A percentile compares a stretch with the other conserved stretches of the same genome.
Evolutionary conservation across 2,329 filamentous ascomycete genomes (phyloP).

Genomic region (Aspergillus bombycis): DNA sequence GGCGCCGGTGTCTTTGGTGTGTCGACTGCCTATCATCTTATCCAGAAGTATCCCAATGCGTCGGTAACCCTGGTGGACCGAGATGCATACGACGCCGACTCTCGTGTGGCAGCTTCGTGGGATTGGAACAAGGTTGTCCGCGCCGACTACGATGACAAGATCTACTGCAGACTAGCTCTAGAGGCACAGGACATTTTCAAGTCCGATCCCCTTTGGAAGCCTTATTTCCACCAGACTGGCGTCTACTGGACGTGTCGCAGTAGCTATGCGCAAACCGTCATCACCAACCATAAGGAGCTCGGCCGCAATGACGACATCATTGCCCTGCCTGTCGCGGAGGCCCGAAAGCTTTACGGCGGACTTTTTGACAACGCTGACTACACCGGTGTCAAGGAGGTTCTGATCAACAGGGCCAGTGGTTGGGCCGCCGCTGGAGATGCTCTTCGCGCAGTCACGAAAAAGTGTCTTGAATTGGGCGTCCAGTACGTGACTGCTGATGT

Average conservation of each 20-base stretch:
- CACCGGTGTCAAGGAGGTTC: not conserved
- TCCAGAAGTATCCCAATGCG: conserved; percentile 33
- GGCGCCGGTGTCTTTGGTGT: conserved; percentile 29
- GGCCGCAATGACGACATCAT: not conserved
- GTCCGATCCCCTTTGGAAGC: not conserved
- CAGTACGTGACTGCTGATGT: not conserved
- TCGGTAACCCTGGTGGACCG: conserved; percentile 30
- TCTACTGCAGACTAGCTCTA: not conserved
- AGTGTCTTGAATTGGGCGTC: not conserved
- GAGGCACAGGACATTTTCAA: not conserved
- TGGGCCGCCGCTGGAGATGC: not conserved
- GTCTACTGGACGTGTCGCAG: not conserved
- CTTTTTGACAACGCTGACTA: not conserved
- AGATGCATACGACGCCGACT: conserved; percentile 19
- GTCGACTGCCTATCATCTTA: conserved; percentile 32
- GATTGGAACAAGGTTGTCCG: not conserved
- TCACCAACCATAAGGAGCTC: not conserved
- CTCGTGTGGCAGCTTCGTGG: not conserved
- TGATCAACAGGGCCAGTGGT: not conserved
- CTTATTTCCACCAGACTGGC: not conserved
- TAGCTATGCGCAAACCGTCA: not conserved
- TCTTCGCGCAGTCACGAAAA: not conserved
- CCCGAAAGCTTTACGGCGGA: not conserved
- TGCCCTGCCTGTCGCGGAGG: not conserved
- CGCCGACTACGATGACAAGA: not conserved